Percentiles rank a stretch among this genome's conserved stretches.
Evolutionary conservation across 2,329 filamentous ascomycete species (phyloP).

Genomic region (Thermothelomyces thermophilus): DNA sequence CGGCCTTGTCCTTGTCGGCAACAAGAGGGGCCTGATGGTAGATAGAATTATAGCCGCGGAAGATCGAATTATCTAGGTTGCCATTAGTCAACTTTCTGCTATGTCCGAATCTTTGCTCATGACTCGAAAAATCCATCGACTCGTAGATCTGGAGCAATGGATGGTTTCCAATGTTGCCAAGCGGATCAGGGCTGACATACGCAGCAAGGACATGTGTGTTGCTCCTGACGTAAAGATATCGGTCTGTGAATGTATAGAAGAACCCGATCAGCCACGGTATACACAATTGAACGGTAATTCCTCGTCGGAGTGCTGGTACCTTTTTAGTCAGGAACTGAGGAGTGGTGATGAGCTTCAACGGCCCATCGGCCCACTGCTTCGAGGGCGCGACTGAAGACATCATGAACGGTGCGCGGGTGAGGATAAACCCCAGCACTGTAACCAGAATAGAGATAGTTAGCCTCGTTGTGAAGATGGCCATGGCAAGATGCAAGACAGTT

Average conservation of each 20-base stretch:
- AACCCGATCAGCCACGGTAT: not conserved
- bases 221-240: constrained; percentile 54
- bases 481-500: constrained; percentile 3
- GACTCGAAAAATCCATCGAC: not conserved
- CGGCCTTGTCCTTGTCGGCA: constrained; percentile 42
- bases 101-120: not conserved
- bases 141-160: not conserved
- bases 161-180: not conserved
- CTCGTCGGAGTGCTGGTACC: constrained; percentile 27
- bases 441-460: constrained; percentile 22
- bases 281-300: not conserved
- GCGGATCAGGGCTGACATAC: not conserved
- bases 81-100: too few species aligned
- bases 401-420: constrained; percentile 34
- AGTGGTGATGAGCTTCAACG: constrained; percentile 48
- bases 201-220: constrained; percentile 53
- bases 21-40: constrained; percentile 52
- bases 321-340: constrained; percentile 47
- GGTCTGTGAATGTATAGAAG: constrained; percentile 32
- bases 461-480: constrained; percentile 16
- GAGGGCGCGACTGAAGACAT: constrained; percentile 32
- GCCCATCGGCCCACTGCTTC: constrained; percentile 47
- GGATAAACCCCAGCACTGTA: constrained; percentile 30
- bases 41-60: constrained; percentile 58
- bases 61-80: constrained; percentile 47